These are phyloP conservation scores for Zygotorulaspora danielsina DNA, from an alignment of 805 yeast genomes.

Conservation along the genomic window DNA sequence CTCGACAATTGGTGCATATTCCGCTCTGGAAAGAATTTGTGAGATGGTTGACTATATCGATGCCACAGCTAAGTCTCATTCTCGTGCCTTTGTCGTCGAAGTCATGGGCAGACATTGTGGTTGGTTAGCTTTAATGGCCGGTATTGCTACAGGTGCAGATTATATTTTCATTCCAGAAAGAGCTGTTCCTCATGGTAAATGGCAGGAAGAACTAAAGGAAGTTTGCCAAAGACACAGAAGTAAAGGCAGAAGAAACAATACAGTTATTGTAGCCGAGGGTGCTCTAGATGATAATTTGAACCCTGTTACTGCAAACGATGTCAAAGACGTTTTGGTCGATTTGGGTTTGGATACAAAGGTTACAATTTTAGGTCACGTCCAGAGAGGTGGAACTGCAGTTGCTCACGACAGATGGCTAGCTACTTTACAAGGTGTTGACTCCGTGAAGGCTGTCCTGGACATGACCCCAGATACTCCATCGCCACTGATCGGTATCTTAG, in stretches of 20 bases:
- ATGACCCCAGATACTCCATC: constrained; percentile 88
- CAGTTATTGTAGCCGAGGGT: constrained; percentile 97
- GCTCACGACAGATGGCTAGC: constrained; percentile 90
- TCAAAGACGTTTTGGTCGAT: constrained; percentile 74
- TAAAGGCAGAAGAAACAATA: constrained; percentile 89
- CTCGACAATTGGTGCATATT: constrained; percentile 93
- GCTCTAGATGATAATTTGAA: constrained; percentile 79
- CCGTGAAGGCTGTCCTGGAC: constrained; percentile 87
- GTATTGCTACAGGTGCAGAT: constrained; percentile 95
- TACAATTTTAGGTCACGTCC: constrained; percentile 95
- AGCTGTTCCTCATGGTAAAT: constrained; percentile 68
- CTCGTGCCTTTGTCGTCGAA: constrained; percentile 95
- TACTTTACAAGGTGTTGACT: constrained; percentile 96
- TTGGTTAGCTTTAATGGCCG: constrained; percentile 97
- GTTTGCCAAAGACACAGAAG: constrained; percentile 75
- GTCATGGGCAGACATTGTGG: constrained; percentile 99
- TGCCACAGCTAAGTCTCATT: constrained; percentile 95
- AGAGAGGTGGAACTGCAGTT: constrained; percentile 98
- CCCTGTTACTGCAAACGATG: constrained; percentile 76
- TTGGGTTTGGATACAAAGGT: constrained; percentile 91
- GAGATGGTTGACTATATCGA: constrained; percentile 94
- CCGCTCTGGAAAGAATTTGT: constrained; percentile 88
- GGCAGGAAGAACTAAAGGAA: constrained; percentile 76
- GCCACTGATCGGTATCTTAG: constrained; percentile 87
- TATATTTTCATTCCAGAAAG: constrained; percentile 90